These are phyloP conservation scores for Magnusiomyces clavatus DNA, from an alignment of 1,139 yeast species.

Conservation along the genomic window DNA sequence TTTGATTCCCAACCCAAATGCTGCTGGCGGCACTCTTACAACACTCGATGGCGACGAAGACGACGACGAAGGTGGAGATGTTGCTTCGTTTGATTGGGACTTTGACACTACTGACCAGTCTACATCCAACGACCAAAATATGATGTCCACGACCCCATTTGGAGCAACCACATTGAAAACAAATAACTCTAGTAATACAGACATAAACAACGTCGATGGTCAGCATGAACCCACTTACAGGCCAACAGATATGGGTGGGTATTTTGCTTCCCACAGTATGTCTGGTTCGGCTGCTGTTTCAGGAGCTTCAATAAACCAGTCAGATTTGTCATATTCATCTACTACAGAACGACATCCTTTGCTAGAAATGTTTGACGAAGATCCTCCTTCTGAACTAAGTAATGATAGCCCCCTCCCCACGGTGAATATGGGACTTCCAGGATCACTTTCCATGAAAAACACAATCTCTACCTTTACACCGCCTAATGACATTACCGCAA, in stretches of 20 bases:
- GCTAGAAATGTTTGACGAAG: slow-evolving; percentile 12
- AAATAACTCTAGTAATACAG: background rate
- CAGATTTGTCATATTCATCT: no score
- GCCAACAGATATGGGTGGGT: background rate
- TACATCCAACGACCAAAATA: background rate
- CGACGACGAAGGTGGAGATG: slow-evolving; percentile 31
- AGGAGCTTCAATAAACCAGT: no score
- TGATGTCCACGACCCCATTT: no score
- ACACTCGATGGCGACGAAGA: slow-evolving; percentile 22
- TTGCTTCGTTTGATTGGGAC: slow-evolving; percentile 77
- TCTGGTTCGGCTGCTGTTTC: background rate
- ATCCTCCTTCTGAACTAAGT: background rate
- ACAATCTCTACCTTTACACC: no score
- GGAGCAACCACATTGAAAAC: slow-evolving; percentile 9
- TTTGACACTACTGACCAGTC: slow-evolving; percentile 47
- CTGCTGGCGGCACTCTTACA: slow-evolving; percentile 23
- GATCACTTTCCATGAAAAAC: slow-evolving; percentile 35
- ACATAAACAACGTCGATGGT: background rate
- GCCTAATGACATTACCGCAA: no score
- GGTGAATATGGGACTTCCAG: slow-evolving; percentile 34
- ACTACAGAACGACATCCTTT: slow-evolving; percentile 12
- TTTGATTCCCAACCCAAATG: slow-evolving; percentile 3
- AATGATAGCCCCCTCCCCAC: no score
- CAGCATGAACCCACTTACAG: background rate
- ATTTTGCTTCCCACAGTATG: background rate